Percentiles rank a stretch among this genome's conserved stretches.
These are phyloP conservation scores for Macroventuria anomochaeta DNA, from an alignment of 2,329 filamentous ascomycete genomes.

Conservation along the genomic window DNA sequence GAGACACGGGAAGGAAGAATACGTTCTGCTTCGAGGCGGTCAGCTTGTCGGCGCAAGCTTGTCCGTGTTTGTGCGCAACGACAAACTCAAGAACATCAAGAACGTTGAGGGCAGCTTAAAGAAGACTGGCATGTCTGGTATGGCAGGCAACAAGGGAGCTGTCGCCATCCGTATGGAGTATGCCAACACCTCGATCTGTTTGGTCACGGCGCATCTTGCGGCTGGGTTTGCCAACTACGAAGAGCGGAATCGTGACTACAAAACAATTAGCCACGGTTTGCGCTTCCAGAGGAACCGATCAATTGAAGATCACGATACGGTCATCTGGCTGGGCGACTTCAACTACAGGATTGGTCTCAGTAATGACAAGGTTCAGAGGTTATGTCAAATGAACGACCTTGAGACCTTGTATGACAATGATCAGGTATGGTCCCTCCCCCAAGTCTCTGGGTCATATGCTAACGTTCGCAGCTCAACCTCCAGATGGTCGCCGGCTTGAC, in stretches of 20 bases:
- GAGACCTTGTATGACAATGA: slow-evolving; percentile 88
- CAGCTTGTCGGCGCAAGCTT: slow-evolving; percentile 94
- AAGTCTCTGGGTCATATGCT: slow-evolving; percentile 22
- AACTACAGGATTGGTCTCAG: slow-evolving; percentile 93
- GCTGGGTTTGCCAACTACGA: slow-evolving; percentile 97
- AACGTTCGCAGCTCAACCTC: slow-evolving; percentile 72
- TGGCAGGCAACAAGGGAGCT: slow-evolving; percentile 97
- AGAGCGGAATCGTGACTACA: slow-evolving; percentile 91
- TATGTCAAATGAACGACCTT: slow-evolving; percentile 76
- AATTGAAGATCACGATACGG: slow-evolving; percentile 89
- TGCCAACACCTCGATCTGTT: slow-evolving; percentile 89
- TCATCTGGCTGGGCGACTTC: slow-evolving; percentile 95
- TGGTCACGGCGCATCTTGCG: slow-evolving; percentile 94
- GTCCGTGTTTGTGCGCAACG: slow-evolving; percentile 86
- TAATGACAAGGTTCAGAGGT: slow-evolving; percentile 75
- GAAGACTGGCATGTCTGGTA: slow-evolving; percentile 93
- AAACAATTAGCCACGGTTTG: slow-evolving; percentile 84
- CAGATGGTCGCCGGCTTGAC: slow-evolving; percentile 93
- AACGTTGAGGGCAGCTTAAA: slow-evolving; percentile 97
- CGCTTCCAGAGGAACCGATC: slow-evolving; percentile 88
- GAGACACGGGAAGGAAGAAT: slow-evolving; percentile 72
- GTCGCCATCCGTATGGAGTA: slow-evolving; percentile 96
- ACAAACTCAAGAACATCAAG: slow-evolving; percentile 80
- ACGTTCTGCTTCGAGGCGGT: slow-evolving; percentile 87
- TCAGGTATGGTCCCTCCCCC: slow-evolving; percentile 63